These are phyloP conservation scores for Nakaseomyces glabratus DNA, from an alignment of 1,139 yeast species.

Conservation along the genomic window DNA sequence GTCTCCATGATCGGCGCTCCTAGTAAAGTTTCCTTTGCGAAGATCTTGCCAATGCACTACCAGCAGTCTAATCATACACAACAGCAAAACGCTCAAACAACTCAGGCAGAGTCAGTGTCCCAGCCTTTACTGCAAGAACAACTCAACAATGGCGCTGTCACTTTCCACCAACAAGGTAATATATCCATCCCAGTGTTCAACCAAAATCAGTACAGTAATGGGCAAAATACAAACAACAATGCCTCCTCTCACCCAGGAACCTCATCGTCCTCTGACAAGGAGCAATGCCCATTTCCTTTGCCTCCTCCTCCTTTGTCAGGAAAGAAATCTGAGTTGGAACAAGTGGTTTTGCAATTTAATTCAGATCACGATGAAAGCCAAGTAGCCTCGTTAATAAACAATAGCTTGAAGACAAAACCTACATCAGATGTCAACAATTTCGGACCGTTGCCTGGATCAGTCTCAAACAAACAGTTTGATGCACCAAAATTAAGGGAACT, in stretches of 20 bases:
- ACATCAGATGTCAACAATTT: slow-evolving; percentile 38
- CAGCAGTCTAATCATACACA: slow-evolving; percentile 15
- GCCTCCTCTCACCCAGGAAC: slow-evolving; percentile 14
- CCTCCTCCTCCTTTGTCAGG: slow-evolving; percentile 28
- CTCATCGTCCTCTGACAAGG: slow-evolving; percentile 23
- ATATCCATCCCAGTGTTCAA: slow-evolving; percentile 28
- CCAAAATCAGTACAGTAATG: slow-evolving; percentile 7
- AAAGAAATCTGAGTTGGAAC: slow-evolving; percentile 15
- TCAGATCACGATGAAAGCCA: slow-evolving; percentile 20
- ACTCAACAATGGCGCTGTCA: slow-evolving; percentile 28
- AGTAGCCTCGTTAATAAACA: slow-evolving; percentile 31
- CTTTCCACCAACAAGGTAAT: slow-evolving; percentile 30
- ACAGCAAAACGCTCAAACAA: slow-evolving; percentile 9
- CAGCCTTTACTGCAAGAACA: slow-evolving; percentile 31
- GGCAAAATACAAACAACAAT: slow-evolving; percentile 13
- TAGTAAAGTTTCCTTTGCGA: slow-evolving; percentile 61
- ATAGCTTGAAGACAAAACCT: slow-evolving; percentile 34
- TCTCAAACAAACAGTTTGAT: slow-evolving; percentile 61
- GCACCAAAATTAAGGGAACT: slow-evolving; percentile 69
- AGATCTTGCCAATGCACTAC: slow-evolving; percentile 38
- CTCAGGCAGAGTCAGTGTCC: slow-evolving; percentile 11
- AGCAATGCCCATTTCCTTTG: slow-evolving; percentile 29
- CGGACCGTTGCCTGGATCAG: slow-evolving; percentile 64
- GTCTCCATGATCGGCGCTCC: slow-evolving; percentile 59
- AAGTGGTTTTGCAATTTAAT: slow-evolving; percentile 27